A percentile compares a stretch with the other conserved stretches of the same genome.
These are phyloP conservation scores for Patellifolia procumbens DNA, from an alignment of 179 eudicot genomes.

Conservation along the genomic window DNA sequence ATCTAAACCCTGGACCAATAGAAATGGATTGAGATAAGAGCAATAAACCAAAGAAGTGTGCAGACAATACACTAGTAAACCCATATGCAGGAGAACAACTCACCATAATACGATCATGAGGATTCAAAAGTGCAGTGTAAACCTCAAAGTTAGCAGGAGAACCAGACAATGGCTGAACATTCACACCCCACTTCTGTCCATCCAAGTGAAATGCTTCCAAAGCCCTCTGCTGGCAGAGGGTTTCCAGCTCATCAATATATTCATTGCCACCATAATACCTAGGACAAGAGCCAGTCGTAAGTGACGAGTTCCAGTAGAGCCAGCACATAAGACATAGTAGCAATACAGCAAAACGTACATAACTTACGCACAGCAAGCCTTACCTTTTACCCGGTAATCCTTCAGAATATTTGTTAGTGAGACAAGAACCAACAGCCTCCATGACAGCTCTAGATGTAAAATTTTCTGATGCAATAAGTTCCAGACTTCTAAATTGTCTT, in stretches of 20 bases:
- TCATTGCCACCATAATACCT: conserved; percentile 97
- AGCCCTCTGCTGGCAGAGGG: conserved; percentile 77
- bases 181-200: conserved; percentile 78
- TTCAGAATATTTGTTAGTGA: conserved; percentile 92
- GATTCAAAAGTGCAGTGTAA: conserved; percentile 80
- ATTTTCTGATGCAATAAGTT: conserved; percentile 93
- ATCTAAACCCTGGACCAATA: conserved; percentile 65
- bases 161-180: conserved; percentile 91
- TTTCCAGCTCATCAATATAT: conserved; percentile 79
- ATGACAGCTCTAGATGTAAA: conserved; percentile 90
- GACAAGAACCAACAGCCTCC: conserved; percentile 95
- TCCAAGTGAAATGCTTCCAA: conserved; percentile 82
- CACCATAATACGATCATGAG: conserved; percentile 95
- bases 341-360: neutral
- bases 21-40: neutral
- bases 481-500: conserved; percentile 70
- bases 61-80: neutral
- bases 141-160: conserved; percentile 96
- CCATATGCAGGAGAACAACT: neutral
- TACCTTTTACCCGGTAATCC: conserved; percentile 94
- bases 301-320: neutral
- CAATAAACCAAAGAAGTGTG: neutral
- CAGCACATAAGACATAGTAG: neutral
- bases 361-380: neutral
- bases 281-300: conserved; percentile 8